Evolutionary conservation across 345 rosid genomes (phyloP), one percentile per base, ranked within the genome.

Genomic region (Corymbia maculata): DNA sequence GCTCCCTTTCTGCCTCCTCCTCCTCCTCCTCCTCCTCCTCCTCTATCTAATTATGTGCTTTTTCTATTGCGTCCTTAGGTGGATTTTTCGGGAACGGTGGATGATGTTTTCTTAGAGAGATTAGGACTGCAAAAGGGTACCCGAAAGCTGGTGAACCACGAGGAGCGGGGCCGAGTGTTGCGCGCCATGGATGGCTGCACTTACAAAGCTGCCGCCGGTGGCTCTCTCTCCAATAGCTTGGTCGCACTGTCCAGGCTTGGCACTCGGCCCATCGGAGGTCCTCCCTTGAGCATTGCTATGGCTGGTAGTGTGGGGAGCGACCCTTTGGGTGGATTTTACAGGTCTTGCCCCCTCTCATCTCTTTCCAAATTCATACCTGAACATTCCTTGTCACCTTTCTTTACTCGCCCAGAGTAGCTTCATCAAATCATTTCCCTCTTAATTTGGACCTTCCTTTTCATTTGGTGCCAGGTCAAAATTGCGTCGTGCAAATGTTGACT

Each of bases 101-200:
- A 94, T 87, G 96, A 97, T 79, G 96, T 88, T 79, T 97, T 97
- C 89, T 94, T 97, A 91, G 91, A 94, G 87, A 94, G 92, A 90
- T 87, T 96, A 88, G 97, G 93, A 36, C 92, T 97, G 91, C 95
- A 92, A 89, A 97, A 97, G 88, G 99, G 99, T 82, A 94, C 97
- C 9, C 95, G 99, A 94, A 97, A 93, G 92, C 90, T 96, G 79
- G 94, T 97, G 68, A 96, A 97, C 92, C 99, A 96, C 89, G 98
- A 97, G 91, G 99, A 96, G 93, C 97, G 99, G 88, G 99, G 99
- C 88, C 92, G 91, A 90, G 95, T 96, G 52, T 92, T 97, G 93
- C 96, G 90, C 88, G 99, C 99, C 47, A 96, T 97, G 99, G 99
- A 97, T 91, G 99, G 99, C 88, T 96, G 99, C 92, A 96, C 95